Conservation (phyloP, 331 rosid species). For the Acacia pycnantha region DNA sequence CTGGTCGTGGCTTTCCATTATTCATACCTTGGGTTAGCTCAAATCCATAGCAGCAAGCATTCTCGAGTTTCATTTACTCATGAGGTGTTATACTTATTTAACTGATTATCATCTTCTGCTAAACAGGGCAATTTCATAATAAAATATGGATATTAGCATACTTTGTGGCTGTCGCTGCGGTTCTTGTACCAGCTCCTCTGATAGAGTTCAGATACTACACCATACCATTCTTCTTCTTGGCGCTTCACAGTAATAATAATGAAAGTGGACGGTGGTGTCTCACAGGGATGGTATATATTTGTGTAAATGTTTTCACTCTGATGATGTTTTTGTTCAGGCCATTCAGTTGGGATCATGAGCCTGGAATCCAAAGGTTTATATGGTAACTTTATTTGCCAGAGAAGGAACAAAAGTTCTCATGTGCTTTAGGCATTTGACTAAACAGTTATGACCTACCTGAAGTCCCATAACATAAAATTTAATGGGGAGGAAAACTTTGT, state of each 20-base stretch:
- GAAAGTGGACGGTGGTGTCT: constrained; percentile 59
- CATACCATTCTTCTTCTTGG: constrained; percentile 64
- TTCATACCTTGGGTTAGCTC: constrained; percentile 60
- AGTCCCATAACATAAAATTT: too few species aligned
- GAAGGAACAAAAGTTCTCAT: not conserved
- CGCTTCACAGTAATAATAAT: constrained; percentile 49
- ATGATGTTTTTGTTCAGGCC: constrained; percentile 74
- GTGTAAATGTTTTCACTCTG: constrained; percentile 64
- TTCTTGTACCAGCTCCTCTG: constrained; percentile 76
- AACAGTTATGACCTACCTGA: too few species aligned
- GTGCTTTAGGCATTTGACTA: not conserved
- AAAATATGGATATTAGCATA: constrained; percentile 75
- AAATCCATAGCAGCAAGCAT: not conserved
- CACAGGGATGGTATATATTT: constrained; percentile 50
- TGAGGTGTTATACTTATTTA: not conserved
- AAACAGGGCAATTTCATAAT: constrained; percentile 57
- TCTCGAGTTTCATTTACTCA: constrained; percentile 11
- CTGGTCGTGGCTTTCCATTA: constrained; percentile 75
- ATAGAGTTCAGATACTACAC: constrained; percentile 92
- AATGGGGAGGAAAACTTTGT: too few species aligned
- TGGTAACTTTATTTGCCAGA: constrained; percentile 50
- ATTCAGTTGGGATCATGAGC: constrained; percentile 79
- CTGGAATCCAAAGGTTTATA: constrained; percentile 84
- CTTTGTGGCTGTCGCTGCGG: constrained; percentile 71
- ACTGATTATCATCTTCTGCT: not conserved